Evolutionary conservation across 1,139 yeast species (phyloP).

Genomic region (Taiozyma sp.): DNA sequence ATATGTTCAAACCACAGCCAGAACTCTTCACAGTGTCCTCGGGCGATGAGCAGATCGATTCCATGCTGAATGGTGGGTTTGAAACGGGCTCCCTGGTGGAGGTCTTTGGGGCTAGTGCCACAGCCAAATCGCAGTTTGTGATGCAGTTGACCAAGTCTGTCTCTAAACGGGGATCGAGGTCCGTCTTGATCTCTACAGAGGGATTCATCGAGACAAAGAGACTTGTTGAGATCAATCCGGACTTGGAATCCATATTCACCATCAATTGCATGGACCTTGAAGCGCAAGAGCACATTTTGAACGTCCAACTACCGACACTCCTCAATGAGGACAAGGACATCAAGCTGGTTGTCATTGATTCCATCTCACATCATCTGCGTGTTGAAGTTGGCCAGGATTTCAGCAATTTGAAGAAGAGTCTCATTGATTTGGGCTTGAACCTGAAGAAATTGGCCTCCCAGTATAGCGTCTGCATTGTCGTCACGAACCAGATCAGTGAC

Average conservation of each 20-base stretch:
- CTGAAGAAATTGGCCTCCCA: slow-evolving; percentile 47
- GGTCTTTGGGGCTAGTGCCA: slow-evolving; percentile 77
- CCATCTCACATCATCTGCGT: slow-evolving; percentile 82
- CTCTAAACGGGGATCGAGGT: slow-evolving; percentile 38
- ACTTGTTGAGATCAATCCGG: slow-evolving; percentile 34
- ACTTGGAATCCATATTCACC: slow-evolving; percentile 44
- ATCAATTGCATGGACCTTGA: slow-evolving; percentile 68
- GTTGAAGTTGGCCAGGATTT: slow-evolving; percentile 44
- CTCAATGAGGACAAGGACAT: slow-evolving; percentile 33
- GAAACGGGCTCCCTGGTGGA: slow-evolving; percentile 68
- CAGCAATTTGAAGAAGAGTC: slow-evolving; percentile 6
- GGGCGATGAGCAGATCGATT: slow-evolving; percentile 58
- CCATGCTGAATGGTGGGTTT: slow-evolving; percentile 62
- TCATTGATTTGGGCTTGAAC: slow-evolving; percentile 37
- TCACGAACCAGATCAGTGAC: slow-evolving; percentile 81
- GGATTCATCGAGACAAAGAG: slow-evolving; percentile 64
- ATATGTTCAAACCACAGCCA: not conserved
- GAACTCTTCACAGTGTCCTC: not conserved
- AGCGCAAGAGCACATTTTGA: slow-evolving; percentile 67
- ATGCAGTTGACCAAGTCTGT: slow-evolving; percentile 59
- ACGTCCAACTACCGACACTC: slow-evolving; percentile 60
- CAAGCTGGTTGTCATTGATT: slow-evolving; percentile 65
- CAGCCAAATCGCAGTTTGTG: slow-evolving; percentile 79
- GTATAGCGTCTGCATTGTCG: slow-evolving; percentile 55
- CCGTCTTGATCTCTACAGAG: slow-evolving; percentile 73